These are phyloP conservation scores for Tausonia pullulans DNA, from an alignment of 1,284 basidiomycete genomes.

Conservation along the genomic window DNA sequence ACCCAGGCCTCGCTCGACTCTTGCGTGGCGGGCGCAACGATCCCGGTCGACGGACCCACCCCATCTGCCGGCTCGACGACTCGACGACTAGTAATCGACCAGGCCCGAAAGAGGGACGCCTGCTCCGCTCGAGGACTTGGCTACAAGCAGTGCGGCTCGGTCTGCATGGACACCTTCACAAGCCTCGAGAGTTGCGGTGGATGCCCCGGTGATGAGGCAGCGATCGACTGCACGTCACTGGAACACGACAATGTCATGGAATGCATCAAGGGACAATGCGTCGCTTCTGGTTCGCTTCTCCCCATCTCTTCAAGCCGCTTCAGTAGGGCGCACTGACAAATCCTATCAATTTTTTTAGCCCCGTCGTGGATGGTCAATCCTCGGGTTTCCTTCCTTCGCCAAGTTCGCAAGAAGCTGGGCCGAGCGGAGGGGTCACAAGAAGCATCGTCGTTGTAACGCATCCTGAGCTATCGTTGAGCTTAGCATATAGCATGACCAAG, in stretches of 20 bases:
- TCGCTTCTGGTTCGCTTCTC: no score
- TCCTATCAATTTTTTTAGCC: no score
- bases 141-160: not conserved
- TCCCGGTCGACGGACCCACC: constrained; percentile 2
- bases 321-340: no score
- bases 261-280: constrained; percentile 14
- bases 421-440: no score
- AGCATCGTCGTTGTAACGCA: no score
- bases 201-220: constrained; percentile 13
- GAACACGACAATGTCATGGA: not conserved
- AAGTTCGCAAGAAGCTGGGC: no score
- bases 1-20: not conserved
- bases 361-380: no score
- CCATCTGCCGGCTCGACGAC: not conserved
- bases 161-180: constrained; percentile 8
- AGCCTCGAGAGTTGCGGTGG: constrained; percentile 19
- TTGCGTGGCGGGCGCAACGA: constrained; percentile 15
- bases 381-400: no score
- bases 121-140: not conserved
- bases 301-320: no score
- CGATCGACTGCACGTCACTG: constrained; percentile 18
- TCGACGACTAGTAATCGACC: not conserved
- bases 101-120: not conserved
- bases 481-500: no score
- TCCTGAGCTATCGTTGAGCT: no score